Evolutionary conservation across 2,329 filamentous ascomycete species (phyloP), one percentile per base, ranked within the genome.

Genomic region (Apiospora koreana): DNA sequence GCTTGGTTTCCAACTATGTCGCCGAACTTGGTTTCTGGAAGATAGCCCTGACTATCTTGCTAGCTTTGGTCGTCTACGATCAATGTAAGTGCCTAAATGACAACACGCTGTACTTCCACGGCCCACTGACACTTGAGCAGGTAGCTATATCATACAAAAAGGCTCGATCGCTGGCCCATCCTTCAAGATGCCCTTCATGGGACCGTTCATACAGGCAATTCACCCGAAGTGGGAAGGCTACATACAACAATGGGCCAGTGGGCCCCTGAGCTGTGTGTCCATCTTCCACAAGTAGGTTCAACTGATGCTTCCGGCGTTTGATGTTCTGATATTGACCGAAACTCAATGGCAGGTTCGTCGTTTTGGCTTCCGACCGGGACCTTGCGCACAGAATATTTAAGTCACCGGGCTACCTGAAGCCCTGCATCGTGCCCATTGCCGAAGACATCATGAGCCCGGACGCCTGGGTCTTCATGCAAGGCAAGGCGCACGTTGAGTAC

Each of bases 361-460:
- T 95, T 67, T 91, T 95, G 72, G 92, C 90, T 38, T 93, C 92
- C 10, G 91, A 91, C 68, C 90, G 92, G 75, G 93, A 95, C 80
- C 88, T 94, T 79, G 91, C 93, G 65, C 91, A 92, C 79, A 95
- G 94, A 78, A 91, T 94, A 73, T 93, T 95, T 87, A 95, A 94
- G 80, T 94, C 92, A 7, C 92, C 93, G 6, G 79, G 82, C 35
- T 94, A 90, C 75, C 89, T 92, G 78, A 93, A 94, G 77, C 93
- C 93, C 45, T 95, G 92, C 79, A 87, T 95, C 41, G 93, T 94
- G 3, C 92, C 94, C 74, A 86, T 92, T 69, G 93, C 93, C 9
- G 88, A 90, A 79, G 93, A 94, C 77, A 88, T 95, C 58, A 86
- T 95, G 35, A 87, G 92, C 68, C 88, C 89, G 45, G 88, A 86